These are phyloP conservation scores for Fraxinus latifolia DNA, from an alignment of 305 asterid genomes.

Conservation along the genomic window DNA sequence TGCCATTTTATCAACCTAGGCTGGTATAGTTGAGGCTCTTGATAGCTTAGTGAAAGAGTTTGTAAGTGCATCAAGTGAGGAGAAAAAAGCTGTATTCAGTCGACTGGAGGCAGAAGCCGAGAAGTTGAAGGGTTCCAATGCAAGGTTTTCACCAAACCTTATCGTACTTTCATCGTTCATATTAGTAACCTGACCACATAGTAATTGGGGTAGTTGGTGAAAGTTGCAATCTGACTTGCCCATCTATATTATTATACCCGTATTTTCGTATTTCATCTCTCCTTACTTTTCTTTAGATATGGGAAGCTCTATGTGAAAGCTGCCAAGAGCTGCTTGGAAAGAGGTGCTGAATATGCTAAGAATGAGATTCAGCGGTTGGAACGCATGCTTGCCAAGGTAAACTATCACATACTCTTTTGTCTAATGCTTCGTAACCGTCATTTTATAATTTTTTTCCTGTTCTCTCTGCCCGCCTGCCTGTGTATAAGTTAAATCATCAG, in stretches of 20 bases:
- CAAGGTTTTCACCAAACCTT: conserved; percentile 46
- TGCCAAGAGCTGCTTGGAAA: conserved; percentile 75
- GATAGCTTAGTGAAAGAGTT: conserved; percentile 72
- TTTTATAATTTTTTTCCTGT: not conserved
- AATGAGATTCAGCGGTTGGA: conserved; percentile 75
- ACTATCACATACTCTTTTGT: not conserved
- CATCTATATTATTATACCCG: not conserved
- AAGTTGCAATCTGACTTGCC: conserved; percentile 10
- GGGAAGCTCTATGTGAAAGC: conserved; percentile 79
- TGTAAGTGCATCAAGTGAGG: conserved; percentile 51
- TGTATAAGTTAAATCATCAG: not conserved
- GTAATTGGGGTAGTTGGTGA: not conserved
- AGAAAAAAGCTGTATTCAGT: conserved; percentile 47
- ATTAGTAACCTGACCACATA: not conserved
- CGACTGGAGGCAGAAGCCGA: conserved; percentile 71
- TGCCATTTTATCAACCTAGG: conserved; percentile 38
- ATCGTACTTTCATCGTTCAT: not conserved
- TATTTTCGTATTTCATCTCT: conserved; percentile 11
- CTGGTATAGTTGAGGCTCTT: conserved; percentile 68
- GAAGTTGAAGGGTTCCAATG: conserved; percentile 61
- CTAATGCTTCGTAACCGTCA: not conserved
- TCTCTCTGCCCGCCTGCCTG: not conserved
- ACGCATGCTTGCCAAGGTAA: conserved; percentile 89
- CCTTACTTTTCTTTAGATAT: conserved; percentile 40
- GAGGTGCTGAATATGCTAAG: conserved; percentile 78